Conservation (phyloP, 148 eudicot genomes). For the Camellia lanceoleosa region DNA sequence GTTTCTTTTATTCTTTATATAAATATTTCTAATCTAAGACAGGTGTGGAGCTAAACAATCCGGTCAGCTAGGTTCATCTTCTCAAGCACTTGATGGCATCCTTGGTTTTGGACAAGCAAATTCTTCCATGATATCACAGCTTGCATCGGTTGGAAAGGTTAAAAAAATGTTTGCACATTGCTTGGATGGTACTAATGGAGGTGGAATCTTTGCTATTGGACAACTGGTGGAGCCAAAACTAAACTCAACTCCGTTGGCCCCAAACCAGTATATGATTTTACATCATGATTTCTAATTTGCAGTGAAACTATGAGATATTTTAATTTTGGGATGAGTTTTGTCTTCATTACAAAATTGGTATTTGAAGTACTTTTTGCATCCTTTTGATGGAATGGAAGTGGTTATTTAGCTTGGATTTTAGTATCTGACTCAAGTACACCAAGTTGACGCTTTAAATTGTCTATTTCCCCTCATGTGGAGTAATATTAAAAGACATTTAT, state of each 20-base stretch:
- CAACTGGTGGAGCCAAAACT: conserved; percentile 74
- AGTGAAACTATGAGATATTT: background rate
- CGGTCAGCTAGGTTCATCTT: conserved; percentile 65
- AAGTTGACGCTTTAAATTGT: background rate
- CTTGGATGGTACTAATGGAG: conserved; percentile 74
- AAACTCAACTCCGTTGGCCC: conserved; percentile 57
- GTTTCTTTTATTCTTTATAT: conserved; percentile 13
- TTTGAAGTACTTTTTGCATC: background rate
- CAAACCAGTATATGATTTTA: conserved; percentile 56
- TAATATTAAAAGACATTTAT: background rate
- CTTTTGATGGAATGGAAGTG: background rate
- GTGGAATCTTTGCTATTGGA: conserved; percentile 92
- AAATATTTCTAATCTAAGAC: conserved; percentile 14
- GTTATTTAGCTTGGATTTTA: background rate
- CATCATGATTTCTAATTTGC: background rate
- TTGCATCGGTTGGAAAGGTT: conserved; percentile 67
- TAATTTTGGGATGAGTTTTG: conserved; percentile 1
- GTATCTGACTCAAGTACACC: background rate
- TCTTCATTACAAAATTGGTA: background rate
- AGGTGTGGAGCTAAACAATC: conserved; percentile 85
- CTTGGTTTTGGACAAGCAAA: conserved; percentile 93
- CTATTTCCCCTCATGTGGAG: background rate
- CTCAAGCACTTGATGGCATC: conserved; percentile 84
- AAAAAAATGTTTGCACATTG: conserved; percentile 86
- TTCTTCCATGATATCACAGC: conserved; percentile 82